A percentile compares a stretch with the other conserved stretches of the same genome.
Evolutionary conservation across 2,329 filamentous ascomycete genomes (phyloP).

Genomic region (Trichoderma sp.): DNA sequence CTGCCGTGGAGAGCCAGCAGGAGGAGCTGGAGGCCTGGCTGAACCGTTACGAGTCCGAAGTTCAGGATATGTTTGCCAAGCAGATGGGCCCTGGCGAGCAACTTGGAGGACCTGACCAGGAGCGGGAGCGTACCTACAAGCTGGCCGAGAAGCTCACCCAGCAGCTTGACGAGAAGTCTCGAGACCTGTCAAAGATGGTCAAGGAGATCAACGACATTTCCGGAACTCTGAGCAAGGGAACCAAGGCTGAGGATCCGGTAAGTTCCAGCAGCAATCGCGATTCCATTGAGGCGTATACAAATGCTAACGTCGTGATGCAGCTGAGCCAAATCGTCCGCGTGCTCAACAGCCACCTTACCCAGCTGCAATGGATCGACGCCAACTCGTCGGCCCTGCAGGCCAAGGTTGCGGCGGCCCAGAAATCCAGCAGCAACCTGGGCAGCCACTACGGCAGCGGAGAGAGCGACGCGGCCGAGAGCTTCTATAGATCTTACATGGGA

Average conservation of each 20-base stretch:
- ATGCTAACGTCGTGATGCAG: slow-evolving; percentile 47
- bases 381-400: slow-evolving; percentile 78
- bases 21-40: slow-evolving; percentile 86
- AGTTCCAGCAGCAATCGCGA: slow-evolving; percentile 44
- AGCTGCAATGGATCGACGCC: slow-evolving; percentile 90
- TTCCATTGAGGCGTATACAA: not conserved
- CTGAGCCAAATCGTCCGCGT: slow-evolving; percentile 94
- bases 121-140: slow-evolving; percentile 95
- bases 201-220: slow-evolving; percentile 96
- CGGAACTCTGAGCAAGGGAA: slow-evolving; percentile 84
- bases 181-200: slow-evolving; percentile 92
- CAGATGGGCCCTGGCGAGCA: slow-evolving; percentile 75
- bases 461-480: slow-evolving; percentile 78
- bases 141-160: slow-evolving; percentile 90
- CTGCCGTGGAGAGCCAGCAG: slow-evolving; percentile 88
- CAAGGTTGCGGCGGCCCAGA: slow-evolving; percentile 82
- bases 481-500: slow-evolving; percentile 86
- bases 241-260: slow-evolving; percentile 85
- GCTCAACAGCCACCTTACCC: slow-evolving; percentile 87
- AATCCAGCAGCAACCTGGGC: slow-evolving; percentile 67
- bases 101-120: slow-evolving; percentile 86
- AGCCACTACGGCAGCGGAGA: slow-evolving; percentile 62
- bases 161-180: slow-evolving; percentile 88
- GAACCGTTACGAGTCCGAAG: slow-evolving; percentile 87
- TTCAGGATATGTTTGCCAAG: slow-evolving; percentile 83